Evolutionary conservation across 331 rosid genomes (phyloP).

Genomic region (Pyracantha coccinea): DNA sequence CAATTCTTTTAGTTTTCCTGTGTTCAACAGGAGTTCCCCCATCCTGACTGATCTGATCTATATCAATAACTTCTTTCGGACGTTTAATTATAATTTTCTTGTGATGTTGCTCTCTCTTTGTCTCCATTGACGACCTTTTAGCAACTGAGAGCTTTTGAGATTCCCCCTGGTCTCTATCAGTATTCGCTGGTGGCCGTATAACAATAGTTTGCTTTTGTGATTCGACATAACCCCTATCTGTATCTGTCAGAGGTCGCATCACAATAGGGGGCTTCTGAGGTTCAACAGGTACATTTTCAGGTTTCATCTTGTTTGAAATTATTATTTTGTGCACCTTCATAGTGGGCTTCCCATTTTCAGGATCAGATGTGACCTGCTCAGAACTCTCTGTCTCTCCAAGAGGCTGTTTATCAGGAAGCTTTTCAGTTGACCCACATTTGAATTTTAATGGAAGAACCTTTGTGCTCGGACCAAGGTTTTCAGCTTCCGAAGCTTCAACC

Average conservation of each 20-base stretch:
- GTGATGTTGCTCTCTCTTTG: constrained; percentile 56
- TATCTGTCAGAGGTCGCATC: constrained; percentile 22
- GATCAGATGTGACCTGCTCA: constrained; percentile 61
- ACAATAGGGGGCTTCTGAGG: constrained; percentile 27
- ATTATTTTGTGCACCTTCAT: constrained; percentile 63
- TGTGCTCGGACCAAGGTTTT: constrained; percentile 28
- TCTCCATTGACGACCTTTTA: constrained; percentile 41
- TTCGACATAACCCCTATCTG: constrained; percentile 19
- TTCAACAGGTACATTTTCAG: constrained; percentile 46
- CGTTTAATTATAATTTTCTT: constrained; percentile 74
- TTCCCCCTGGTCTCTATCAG: constrained; percentile 41
- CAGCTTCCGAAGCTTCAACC: constrained; percentile 46
- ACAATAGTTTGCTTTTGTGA: constrained; percentile 51
- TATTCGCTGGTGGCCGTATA: constrained; percentile 66
- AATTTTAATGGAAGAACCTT: constrained; percentile 70
- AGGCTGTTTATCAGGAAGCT: constrained; percentile 49
- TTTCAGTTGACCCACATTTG: constrained; percentile 79
- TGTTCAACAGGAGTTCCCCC: constrained; percentile 48
- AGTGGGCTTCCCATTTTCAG: constrained; percentile 60
- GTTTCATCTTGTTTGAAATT: constrained; percentile 55
- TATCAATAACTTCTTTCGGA: constrained; percentile 64
- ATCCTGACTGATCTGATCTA: constrained; percentile 58
- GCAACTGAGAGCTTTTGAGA: constrained; percentile 22
- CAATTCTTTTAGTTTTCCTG: constrained; percentile 81
- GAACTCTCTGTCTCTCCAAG: constrained; percentile 39